These are phyloP conservation scores for Paraurostyla sp. DNA, from an alignment of 73 alveolate genomes.

Conservation along the genomic window DNA sequence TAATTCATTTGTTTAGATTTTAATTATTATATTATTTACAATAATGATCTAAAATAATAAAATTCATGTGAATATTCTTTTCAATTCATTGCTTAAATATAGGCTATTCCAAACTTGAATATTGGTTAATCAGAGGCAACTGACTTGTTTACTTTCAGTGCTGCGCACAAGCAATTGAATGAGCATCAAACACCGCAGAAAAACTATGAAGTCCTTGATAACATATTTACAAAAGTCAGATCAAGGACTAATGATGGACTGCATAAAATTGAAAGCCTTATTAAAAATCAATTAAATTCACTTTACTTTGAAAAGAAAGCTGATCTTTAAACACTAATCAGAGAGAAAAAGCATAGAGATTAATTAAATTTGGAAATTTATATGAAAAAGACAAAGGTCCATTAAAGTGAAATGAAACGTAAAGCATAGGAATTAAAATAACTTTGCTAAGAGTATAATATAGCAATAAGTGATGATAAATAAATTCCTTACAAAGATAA, in stretches of 20 bases:
- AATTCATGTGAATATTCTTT: too few relatives aligned
- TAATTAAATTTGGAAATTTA: not conserved
- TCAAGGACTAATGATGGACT: not conserved
- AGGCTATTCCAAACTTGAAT: too few relatives aligned
- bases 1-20: too few relatives aligned
- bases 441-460: not conserved
- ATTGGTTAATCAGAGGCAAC: too few relatives aligned
- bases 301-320: conserved; percentile 20
- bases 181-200: too few relatives aligned
- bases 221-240: not conserved
- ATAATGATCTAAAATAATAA: too few relatives aligned
- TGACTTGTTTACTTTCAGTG: too few relatives aligned
- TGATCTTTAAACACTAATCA: not conserved
- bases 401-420: not conserved
- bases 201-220: conserved; percentile 25
- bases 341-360: not conserved
- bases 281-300: not conserved
- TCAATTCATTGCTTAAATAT: too few relatives aligned
- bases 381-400: not conserved
- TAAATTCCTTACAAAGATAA: conserved; percentile 2
- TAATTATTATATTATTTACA: too few relatives aligned
- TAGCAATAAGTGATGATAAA: not conserved
- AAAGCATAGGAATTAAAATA: not conserved
- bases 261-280: not conserved
- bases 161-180: too few relatives aligned